These are phyloP conservation scores for Hypocrella siamensis DNA, from an alignment of 2,329 filamentous ascomycete genomes.

Conservation along the genomic window DNA sequence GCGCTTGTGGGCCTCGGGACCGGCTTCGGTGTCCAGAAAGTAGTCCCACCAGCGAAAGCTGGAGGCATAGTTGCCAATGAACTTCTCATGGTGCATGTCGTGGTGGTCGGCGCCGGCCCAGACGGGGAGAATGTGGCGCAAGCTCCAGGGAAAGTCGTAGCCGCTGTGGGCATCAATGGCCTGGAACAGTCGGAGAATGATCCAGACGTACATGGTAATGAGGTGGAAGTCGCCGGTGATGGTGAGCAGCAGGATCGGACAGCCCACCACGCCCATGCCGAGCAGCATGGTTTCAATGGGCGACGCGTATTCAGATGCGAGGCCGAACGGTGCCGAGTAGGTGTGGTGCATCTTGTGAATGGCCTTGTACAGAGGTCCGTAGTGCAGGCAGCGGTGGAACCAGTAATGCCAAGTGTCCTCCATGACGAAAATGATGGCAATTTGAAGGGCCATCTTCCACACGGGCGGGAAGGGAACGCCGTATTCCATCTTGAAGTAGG, in stretches of 20 bases:
- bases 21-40: conserved; percentile 81
- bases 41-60: conserved; percentile 99
- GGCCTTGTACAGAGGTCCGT: conserved; percentile 85
- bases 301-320: conserved; percentile 94
- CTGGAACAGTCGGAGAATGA: conserved; percentile 82
- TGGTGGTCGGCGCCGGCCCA: conserved; percentile 97
- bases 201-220: conserved; percentile 96
- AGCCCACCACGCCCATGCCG: conserved; percentile 69
- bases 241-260: conserved; percentile 70
- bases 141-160: conserved; percentile 95
- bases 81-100: conserved; percentile 94
- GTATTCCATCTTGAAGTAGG: conserved; percentile 78
- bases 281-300: conserved; percentile 95
- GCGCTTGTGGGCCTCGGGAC: conserved; percentile 69
- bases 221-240: conserved; percentile 83
- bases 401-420: conserved; percentile 99
- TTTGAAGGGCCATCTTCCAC: conserved; percentile 80
- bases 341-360: conserved; percentile 99
- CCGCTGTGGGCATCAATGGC: conserved; percentile 95
- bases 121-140: conserved; percentile 91
- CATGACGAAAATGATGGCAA: conserved; percentile 84
- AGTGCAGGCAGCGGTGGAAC: conserved; percentile 84
- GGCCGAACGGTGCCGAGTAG: conserved; percentile 91
- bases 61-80: conserved; percentile 94
- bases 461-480: conserved; percentile 76